Evolutionary conservation across 2,329 filamentous ascomycete genomes (phyloP), one percentile per base, ranked within the genome.

Genomic region (Colletotrichum shisoi): DNA sequence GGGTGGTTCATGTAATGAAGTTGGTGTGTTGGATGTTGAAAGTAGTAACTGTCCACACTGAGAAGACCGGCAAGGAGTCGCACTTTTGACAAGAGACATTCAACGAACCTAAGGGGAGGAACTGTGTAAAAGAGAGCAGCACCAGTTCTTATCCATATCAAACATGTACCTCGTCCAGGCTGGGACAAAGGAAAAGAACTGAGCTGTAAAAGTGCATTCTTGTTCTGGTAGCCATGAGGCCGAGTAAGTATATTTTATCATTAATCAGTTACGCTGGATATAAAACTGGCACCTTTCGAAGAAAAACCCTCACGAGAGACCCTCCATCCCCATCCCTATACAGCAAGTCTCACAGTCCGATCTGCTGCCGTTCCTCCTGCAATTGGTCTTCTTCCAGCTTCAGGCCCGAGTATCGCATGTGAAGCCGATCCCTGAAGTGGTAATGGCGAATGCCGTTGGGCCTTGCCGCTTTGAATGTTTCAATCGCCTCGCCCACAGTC

Each of bases 381-480:
- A 34, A 9, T n/a, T 53, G 51, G 31, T 39, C 51, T 53, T 65
- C 61, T 15, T 40, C 57, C 4, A 34, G 45, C 59, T 66, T 48
- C 52, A 42, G n/a, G 2, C 72, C 76, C 39, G 76, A 87, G 76
- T 97, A 97, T 69, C 93, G 84, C 69, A 96, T 88, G 78, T 90
- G 93, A 42, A 98, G 78, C 68, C 89, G 88, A 74, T 97, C 92
- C 69, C 94, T 83, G 73, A 98, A 98, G 77, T 97, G 92, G 19
- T 88, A 89, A 77, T 98, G 94, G 61, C 91, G 88, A 73, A 98
- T 97, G 0, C 94, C 94, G 17, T 92, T 92, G 4, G 92, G 87
- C 61, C 94, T 83, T 63, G 87, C 86, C 71, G 79, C 79, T 19
- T 88, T 88, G 79, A 98, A 98, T 68, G 88, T 85, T 59, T 92